Conservation (phyloP, 495 filamentous ascomycete genomes). For the Xylaria flabelliformis region DNA sequence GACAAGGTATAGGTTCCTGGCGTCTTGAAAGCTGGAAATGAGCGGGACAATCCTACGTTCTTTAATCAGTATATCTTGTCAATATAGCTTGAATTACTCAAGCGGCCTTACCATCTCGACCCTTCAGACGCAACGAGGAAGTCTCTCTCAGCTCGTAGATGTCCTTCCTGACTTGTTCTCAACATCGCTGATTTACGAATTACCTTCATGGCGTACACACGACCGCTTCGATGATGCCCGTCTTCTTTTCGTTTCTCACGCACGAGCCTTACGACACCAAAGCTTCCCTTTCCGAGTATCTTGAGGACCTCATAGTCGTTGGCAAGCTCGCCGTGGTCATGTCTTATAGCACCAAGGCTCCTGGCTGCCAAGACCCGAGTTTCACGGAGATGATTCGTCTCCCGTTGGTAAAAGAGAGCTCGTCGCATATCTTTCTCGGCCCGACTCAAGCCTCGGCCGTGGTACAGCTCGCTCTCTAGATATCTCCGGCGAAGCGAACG, state of each 20-base stretch:
- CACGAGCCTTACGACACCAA: conserved; percentile 88
- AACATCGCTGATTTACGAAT: conserved; percentile 94
- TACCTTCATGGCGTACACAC: conserved; percentile 94
- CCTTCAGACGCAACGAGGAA: conserved; percentile 85
- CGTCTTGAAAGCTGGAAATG: conserved; percentile 87
- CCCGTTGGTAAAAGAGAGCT: conserved; percentile 65
- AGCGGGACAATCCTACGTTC: conserved; percentile 74
- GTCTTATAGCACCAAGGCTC: conserved; percentile 46
- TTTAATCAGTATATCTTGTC: background rate
- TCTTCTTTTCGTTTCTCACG: conserved; percentile 59
- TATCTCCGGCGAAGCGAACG: conserved; percentile 71
- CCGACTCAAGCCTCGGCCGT: conserved; percentile 54
- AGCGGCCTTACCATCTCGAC: conserved; percentile 68
- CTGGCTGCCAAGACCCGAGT: conserved; percentile 70
- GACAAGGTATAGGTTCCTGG: conserved; percentile 81
- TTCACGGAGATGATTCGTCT: conserved; percentile 79
- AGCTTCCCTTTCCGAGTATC: conserved; percentile 93
- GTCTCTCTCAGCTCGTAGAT: conserved; percentile 88
- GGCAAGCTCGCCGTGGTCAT: conserved; percentile 35
- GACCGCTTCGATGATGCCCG: conserved; percentile 31
- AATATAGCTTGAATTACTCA: background rate
- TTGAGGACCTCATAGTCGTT: conserved; percentile 80
- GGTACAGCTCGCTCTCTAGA: conserved; percentile 68
- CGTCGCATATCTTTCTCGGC: conserved; percentile 62
- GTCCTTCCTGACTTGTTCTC: conserved; percentile 86